Conservation (phyloP, 192 early-diverging fungal genomes). For the Coemansia sp. region DNA sequence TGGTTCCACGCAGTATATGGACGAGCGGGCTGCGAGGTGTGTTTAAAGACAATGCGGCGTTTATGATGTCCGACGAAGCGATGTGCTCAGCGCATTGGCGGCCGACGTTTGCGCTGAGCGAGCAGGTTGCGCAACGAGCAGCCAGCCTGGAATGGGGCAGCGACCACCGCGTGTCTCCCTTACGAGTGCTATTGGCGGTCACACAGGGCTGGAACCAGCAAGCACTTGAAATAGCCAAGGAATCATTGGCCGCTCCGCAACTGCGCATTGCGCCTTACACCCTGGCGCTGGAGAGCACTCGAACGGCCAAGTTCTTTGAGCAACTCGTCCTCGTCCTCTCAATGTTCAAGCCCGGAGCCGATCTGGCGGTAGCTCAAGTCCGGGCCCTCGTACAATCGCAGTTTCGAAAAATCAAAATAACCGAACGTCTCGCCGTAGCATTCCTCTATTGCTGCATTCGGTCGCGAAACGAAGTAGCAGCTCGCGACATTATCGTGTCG, state of each 20-base stretch:
- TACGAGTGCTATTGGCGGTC: slow-evolving; percentile 24
- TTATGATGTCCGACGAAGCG: slow-evolving; percentile 29
- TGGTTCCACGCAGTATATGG: slow-evolving; percentile 25
- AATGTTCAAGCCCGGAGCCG: slow-evolving; percentile 13
- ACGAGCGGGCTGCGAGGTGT: slow-evolving; percentile 11
- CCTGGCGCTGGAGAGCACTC: slow-evolving; percentile 24
- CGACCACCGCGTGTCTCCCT: slow-evolving; percentile 30
- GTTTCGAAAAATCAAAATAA: not conserved
- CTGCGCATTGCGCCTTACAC: slow-evolving; percentile 15
- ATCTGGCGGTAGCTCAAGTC: slow-evolving; percentile 9
- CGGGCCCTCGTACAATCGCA: slow-evolving; percentile 15
- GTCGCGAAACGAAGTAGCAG: slow-evolving; percentile 18
- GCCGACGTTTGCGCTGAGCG: not conserved
- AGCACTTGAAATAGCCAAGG: not conserved
- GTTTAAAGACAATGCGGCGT: slow-evolving; percentile 34
- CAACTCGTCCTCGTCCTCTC: slow-evolving; percentile 20
- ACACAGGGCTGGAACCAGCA: slow-evolving; percentile 10
- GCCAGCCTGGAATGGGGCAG: not conserved
- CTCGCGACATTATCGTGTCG: slow-evolving; percentile 3
- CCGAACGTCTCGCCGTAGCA: slow-evolving; percentile 16
- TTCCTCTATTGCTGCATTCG: slow-evolving; percentile 40
- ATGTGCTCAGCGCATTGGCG: slow-evolving; percentile 1
- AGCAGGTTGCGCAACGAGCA: not conserved
- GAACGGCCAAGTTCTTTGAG: slow-evolving; percentile 16
- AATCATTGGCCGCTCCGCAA: slow-evolving; percentile 5